phyloP scores from a whole-genome alignment of 2,329 filamentous ascomycete species.

The Lithohypha guttulata region DNA sequence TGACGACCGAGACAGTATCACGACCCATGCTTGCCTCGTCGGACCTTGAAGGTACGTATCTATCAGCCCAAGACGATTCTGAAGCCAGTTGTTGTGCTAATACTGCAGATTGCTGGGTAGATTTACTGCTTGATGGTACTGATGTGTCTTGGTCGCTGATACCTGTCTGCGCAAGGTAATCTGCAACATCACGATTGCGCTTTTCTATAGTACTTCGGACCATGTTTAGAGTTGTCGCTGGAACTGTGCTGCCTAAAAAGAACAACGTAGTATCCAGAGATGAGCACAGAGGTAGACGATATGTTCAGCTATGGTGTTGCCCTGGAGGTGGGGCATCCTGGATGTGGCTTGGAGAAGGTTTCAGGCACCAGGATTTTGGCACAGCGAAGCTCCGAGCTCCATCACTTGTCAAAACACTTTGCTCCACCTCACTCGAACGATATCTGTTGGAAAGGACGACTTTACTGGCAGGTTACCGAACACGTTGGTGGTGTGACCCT shows the following conservation, averaged over 20 bases:
- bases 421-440: too few species aligned
- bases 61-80: constrained; percentile 9
- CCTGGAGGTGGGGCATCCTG: too few species aligned
- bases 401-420: too few species aligned
- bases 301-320: too few species aligned
- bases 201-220: constrained; percentile 1
- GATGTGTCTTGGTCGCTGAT: background rate
- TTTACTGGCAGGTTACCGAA: too few species aligned
- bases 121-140: background rate
- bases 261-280: too few species aligned
- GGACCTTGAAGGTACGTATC: constrained; percentile 4
- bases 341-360: too few species aligned
- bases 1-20: constrained; percentile 1
- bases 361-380: too few species aligned
- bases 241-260: constrained; percentile 9
- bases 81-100: constrained; percentile 8
- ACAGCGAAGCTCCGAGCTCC: too few species aligned
- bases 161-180: constrained; percentile 3
- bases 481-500: too few species aligned
- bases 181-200: constrained; percentile 4
- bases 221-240: background rate
- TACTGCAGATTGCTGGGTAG: constrained; percentile 1
- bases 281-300: too few species aligned
- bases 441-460: too few species aligned
- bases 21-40: constrained; percentile 1